Evolutionary conservation across 257 asterid species (phyloP).

Genomic region (Scutellaria galericulata): DNA sequence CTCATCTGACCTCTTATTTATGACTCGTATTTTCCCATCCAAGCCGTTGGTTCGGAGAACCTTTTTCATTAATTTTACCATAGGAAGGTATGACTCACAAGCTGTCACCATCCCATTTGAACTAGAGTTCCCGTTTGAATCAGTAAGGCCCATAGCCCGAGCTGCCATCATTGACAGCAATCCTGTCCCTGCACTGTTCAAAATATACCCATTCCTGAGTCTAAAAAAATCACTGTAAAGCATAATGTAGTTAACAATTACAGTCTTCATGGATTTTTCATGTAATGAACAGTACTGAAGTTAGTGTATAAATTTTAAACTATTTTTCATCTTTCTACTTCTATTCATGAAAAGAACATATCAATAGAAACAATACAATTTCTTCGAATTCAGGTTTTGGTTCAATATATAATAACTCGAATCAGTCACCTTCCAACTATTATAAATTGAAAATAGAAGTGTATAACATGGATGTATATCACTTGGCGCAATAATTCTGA

Average conservation of each 20-base stretch:
- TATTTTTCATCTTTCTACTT: background rate
- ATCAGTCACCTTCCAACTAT: background rate
- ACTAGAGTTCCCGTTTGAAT: slow-evolving; percentile 39
- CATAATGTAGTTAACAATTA: background rate
- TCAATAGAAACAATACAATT: background rate
- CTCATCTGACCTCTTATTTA: slow-evolving; percentile 95
- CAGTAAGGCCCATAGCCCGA: slow-evolving; percentile 65
- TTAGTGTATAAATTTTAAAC: background rate
- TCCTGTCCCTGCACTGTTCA: slow-evolving; percentile 92
- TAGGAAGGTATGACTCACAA: slow-evolving; percentile 96
- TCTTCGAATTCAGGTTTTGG: background rate
- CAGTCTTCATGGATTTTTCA: background rate
- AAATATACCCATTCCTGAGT: slow-evolving; percentile 14
- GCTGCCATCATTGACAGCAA: slow-evolving; percentile 93
- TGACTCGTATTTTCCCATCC: slow-evolving; percentile 64
- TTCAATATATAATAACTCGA: background rate
- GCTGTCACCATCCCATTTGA: slow-evolving; percentile 76
- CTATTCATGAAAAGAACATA: slow-evolving; percentile 1
- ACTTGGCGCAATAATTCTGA: background rate
- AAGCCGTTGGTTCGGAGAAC: slow-evolving; percentile 71
- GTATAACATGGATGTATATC: background rate
- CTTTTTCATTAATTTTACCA: slow-evolving; percentile 83
- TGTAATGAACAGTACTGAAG: background rate
- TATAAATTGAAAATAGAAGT: background rate
- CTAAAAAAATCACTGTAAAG: background rate